Conservation (phyloP, 345 rosid genomes). For the Passiflora organensis region DNA sequence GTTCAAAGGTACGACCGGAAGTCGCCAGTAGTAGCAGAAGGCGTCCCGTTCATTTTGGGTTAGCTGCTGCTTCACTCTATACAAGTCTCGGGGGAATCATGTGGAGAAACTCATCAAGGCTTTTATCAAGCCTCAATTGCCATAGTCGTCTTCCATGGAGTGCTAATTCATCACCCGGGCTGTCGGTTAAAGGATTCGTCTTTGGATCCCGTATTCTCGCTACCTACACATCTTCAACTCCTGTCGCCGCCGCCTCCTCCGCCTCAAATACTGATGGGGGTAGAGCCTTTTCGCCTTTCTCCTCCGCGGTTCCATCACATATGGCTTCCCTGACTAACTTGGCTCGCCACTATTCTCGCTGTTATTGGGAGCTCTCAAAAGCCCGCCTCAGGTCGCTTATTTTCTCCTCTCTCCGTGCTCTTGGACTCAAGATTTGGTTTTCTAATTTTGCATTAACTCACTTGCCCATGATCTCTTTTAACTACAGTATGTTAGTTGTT, state of each 20-base stretch:
- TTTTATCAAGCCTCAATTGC: not conserved
- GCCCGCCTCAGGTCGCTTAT: slow-evolving; percentile 75
- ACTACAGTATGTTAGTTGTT: slow-evolving; percentile 74
- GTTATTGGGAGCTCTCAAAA: slow-evolving; percentile 94
- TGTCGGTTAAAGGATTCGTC: not conserved
- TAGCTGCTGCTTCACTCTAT: too few relatives aligned
- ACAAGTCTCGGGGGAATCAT: too few relatives aligned
- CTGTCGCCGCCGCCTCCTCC: slow-evolving; percentile 20
- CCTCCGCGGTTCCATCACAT: slow-evolving; percentile 24
- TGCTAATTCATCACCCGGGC: not conserved
- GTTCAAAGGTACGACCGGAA: too few relatives aligned
- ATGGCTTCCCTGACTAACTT: slow-evolving; percentile 25
- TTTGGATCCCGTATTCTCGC: not conserved
- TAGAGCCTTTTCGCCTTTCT: slow-evolving; percentile 23
- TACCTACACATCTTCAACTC: slow-evolving; percentile 14
- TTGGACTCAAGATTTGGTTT: too few relatives aligned
- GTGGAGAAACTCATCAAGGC: slow-evolving; percentile 14
- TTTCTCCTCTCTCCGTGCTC: not conserved
- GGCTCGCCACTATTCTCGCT: slow-evolving; percentile 57
- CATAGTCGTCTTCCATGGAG: not conserved
- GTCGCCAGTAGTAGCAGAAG: too few relatives aligned
- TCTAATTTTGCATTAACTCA: not conserved
- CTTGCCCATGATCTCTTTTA: not conserved
- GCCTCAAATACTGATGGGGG: slow-evolving; percentile 35
- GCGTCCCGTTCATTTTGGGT: too few relatives aligned